Evolutionary conservation across 371 early-diverging fungal genomes (phyloP), one percentile per base, ranked within the genome.

Genomic region (Mucor racemosus): DNA sequence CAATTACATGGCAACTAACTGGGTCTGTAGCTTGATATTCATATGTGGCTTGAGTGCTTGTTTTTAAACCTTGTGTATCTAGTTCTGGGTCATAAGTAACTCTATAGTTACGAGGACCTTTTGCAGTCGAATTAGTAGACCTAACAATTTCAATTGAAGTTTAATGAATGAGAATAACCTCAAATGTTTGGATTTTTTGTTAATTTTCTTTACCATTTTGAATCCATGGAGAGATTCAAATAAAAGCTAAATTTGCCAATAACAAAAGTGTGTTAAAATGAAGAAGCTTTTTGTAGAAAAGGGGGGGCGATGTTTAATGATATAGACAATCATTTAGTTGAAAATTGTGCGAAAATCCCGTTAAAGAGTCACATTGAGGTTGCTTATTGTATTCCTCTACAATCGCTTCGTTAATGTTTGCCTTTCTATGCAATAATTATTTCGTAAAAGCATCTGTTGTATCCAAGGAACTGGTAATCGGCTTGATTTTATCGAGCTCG

Each of bases 11-110:
- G 13, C n/a, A 44, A 33, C 63, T 62, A 75, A 70, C 74, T 26
- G 14, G 53, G 10, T 53, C 53, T 53, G 53, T 31, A 2, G 63
- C 74, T 66, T 76, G 66, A 56, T 69, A 77, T 54, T 74, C 68
- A 54, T 66, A 75, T 34, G 76, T 58, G n/a, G 71, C 62, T 39
- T 70, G 70, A n/a, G 38, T 31, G 39, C 75, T 68, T 31, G 64
- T 65, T 57, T 73, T 79, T 42, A 48, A 60, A 36, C 69, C 65
- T 39, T 65, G 69, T n/a, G 63, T 70, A 64, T 82, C 82, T 46
- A 79, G 65, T 56, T 82, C 80, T 50, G 82, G 80, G 70, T 82
- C 82, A 66, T 78, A 82, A 33, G 75, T 71, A 62, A 72, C 73
- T 68, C 69, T 74, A 67, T 79, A 79, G 42, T 78, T 76, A 55